Conservation (phyloP, 1,139 yeast genomes). For the Saccharomyces pastorianus region DNA sequence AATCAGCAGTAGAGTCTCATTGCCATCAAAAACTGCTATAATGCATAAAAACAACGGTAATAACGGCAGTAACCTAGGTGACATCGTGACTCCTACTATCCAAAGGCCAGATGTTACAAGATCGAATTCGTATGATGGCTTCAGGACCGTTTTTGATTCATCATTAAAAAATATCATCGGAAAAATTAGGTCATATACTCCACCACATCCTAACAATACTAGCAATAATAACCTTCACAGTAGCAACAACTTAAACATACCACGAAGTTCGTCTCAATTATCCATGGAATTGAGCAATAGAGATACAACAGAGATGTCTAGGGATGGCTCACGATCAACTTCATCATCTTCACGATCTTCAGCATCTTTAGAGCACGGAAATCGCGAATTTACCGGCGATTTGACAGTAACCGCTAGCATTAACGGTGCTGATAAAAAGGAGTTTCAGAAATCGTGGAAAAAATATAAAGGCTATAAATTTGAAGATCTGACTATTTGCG, state of each 20-base stretch:
- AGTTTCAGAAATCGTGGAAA: constrained; percentile 14
- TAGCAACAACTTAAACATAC: background rate
- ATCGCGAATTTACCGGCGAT: background rate
- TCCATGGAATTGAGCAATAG: constrained; percentile 5
- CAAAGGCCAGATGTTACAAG: constrained; percentile 10
- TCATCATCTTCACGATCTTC: background rate
- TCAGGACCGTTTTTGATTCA: constrained; percentile 24
- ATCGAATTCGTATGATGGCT: constrained; percentile 21
- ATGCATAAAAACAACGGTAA: constrained; percentile 1
- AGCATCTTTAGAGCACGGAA: background rate
- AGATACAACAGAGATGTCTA: constrained; percentile 1
- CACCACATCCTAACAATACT: constrained; percentile 14
- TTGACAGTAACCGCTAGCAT: constrained; percentile 1
- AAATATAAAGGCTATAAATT: constrained; percentile 20
- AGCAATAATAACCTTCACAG: constrained; percentile 4
- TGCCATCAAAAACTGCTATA: constrained; percentile 10
- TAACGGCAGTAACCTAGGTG: background rate
- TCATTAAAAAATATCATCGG: constrained; percentile 27
- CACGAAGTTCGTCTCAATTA: constrained; percentile 12
- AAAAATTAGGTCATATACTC: constrained; percentile 27
- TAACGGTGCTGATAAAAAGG: constrained; percentile 1
- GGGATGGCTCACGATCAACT: background rate
- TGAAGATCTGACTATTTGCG: constrained; percentile 25
- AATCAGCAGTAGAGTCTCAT: constrained; percentile 14
- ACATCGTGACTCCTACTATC: constrained; percentile 4